Evolutionary conservation across 352 stramenopile species (phyloP), one percentile per base, ranked within the genome.

Genomic region (Globisporangium middletonii): DNA sequence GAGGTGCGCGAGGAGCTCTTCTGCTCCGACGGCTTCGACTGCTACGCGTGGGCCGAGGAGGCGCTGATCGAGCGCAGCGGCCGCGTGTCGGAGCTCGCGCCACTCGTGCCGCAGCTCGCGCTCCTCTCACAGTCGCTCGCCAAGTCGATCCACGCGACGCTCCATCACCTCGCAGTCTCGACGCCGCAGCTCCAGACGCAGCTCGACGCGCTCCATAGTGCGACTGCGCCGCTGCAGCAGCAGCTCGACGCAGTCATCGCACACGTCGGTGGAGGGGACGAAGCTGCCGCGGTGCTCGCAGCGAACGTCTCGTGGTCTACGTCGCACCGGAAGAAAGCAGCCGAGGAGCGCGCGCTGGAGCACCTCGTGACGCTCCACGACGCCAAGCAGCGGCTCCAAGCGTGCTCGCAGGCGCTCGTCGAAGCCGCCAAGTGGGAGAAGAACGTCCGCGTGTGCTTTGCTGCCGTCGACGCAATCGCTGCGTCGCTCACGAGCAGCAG

Each of bases 1-100:
- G 59, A 60, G 38, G n/a, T 87, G 47, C 73, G 77, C 55, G 77
- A 80, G 26, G 64, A 72, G 23, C 66, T 72, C 30, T 87, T 83
- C 43, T 54, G 53, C 23, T 72, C 69, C 50, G 51, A 69, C 23
- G 71, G 57, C 45, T 91, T 91, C 62, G 75, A 91, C 61, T 77
- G 71, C 49, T 89, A 80, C 65, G 77, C 77, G 58, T 91, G 78
- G 78, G 69, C 83, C 28, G 81, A 91, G 65, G 70, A 87, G 47
- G 77, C 73, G 35, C 62, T 91, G 55, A 62, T 78, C 50, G 65
- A 76, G 13, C 57, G 52, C 26, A 54, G 62, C 2, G 69, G 67
- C 0, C 60, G 73, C 42, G 63, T 72, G 3, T 59, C 59, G 0
- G 65, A 70, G 16, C 64, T 91, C 12, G 43, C 62, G 16, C 52